Evolutionary conservation across 31 red algal species (phyloP).

Genomic region (Odonthalia washingtoniensis): DNA sequence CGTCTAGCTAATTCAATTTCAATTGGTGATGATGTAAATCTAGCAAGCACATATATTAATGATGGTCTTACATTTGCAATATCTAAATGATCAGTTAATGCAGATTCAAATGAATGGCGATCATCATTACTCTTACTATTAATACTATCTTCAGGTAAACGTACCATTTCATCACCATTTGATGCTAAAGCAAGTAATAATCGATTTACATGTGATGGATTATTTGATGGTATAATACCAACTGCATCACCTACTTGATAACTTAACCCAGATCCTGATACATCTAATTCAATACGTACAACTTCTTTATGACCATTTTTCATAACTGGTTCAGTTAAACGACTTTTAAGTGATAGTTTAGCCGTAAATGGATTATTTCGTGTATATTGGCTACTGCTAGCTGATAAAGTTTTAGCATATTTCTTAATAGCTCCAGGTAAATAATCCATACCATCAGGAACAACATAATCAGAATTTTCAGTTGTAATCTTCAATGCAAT

Average conservation of each 20-base stretch:
- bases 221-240: slow-evolving; percentile 87
- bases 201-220: slow-evolving; percentile 58
- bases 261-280: slow-evolving; percentile 58
- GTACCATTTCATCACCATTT: slow-evolving; percentile 62
- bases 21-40: not conserved
- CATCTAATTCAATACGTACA: slow-evolving; percentile 80
- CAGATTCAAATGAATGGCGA: slow-evolving; percentile 36
- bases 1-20: slow-evolving; percentile 47
- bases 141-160: not conserved
- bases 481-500: slow-evolving; percentile 14
- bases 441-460: slow-evolving; percentile 43
- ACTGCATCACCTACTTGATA: slow-evolving; percentile 94
- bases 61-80: slow-evolving; percentile 64
- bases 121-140: too few relatives aligned
- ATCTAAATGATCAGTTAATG: slow-evolving; percentile 62
- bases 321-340: slow-evolving; percentile 40
- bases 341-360: slow-evolving; percentile 29
- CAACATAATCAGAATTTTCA: not conserved
- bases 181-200: slow-evolving; percentile 63
- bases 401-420: slow-evolving; percentile 41
- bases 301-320: slow-evolving; percentile 60
- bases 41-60: slow-evolving; percentile 52
- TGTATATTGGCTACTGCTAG: slow-evolving; percentile 28
- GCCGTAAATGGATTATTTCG: slow-evolving; percentile 81
- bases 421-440: slow-evolving; percentile 54